A percentile compares a stretch with the other conserved stretches of the same genome.
Conservation (phyloP, 2,329 filamentous ascomycete species). For the Conoideocrella luteorostrata region DNA sequence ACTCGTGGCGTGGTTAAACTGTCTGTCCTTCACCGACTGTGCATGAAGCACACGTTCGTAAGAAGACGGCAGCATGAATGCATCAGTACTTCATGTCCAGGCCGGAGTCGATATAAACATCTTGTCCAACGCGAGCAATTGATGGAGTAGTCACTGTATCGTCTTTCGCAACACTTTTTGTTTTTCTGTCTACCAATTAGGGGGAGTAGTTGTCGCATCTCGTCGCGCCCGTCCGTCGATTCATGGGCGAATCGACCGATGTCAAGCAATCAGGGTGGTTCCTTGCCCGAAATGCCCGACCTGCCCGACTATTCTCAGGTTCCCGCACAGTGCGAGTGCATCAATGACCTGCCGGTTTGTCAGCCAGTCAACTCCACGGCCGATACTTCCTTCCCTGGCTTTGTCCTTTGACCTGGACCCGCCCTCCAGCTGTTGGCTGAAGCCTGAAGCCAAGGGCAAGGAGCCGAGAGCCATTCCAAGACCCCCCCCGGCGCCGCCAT, state of each 20-base stretch:
- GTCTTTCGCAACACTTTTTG: no score
- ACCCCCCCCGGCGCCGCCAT: conserved; percentile 19
- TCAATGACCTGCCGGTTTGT: background rate
- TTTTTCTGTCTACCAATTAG: no score
- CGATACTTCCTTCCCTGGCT: conserved; percentile 3
- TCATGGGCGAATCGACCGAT: conserved; percentile 5
- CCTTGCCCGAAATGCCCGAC: no score
- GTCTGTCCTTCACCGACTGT: no score
- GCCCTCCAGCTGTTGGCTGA: background rate
- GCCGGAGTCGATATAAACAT: background rate
- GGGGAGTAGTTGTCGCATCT: background rate
- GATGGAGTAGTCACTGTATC: background rate
- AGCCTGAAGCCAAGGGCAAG: background rate
- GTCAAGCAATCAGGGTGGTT: conserved; percentile 2
- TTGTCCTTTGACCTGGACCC: background rate
- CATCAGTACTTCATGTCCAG: no score
- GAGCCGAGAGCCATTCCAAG: conserved; percentile 5
- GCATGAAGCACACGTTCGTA: no score
- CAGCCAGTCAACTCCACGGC: conserved; percentile 4
- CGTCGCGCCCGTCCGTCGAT: conserved; percentile 1
- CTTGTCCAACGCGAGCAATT: background rate
- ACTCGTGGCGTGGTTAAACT: no score
- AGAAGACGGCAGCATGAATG: no score
- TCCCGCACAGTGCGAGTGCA: conserved; percentile 7
- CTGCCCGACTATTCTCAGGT: conserved; percentile 2